Percentiles rank a stretch among this genome's conserved stretches.
Conservation (phyloP, 148 eudicot species). For the Fagopyrum tataricum region DNA sequence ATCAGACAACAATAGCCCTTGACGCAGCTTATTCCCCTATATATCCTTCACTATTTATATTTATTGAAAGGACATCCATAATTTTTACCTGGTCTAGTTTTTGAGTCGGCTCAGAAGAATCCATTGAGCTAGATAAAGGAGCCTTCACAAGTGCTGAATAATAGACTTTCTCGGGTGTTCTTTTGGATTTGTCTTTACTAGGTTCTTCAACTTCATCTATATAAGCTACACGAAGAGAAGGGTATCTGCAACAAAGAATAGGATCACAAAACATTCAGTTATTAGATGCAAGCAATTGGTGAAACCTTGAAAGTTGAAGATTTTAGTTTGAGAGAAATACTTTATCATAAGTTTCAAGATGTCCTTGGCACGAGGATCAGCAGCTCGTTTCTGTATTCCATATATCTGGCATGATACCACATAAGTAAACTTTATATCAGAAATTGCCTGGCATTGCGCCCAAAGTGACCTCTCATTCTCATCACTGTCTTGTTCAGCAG, state of each 20-base stretch:
- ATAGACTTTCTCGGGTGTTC: slow-evolving; percentile 45
- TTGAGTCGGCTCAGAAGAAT: slow-evolving; percentile 47
- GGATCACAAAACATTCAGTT: neutral
- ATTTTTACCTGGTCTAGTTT: slow-evolving; percentile 56
- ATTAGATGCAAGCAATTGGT: neutral
- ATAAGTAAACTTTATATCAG: slow-evolving; percentile 66
- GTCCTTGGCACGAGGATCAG: slow-evolving; percentile 48
- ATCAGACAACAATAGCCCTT: neutral
- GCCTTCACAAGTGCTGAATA: slow-evolving; percentile 72
- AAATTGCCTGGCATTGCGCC: slow-evolving; percentile 60
- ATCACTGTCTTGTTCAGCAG: slow-evolving; percentile 46
- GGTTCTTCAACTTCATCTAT: slow-evolving; percentile 64
- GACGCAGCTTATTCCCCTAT: neutral
- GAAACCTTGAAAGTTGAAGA: neutral
- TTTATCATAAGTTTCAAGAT: slow-evolving; percentile 63
- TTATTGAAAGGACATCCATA: neutral
- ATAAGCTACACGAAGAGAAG: slow-evolving; percentile 70
- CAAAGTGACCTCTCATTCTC: slow-evolving; percentile 45
- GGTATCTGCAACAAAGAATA: slow-evolving; percentile 33
- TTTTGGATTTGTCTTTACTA: slow-evolving; percentile 35
- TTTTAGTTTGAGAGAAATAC: slow-evolving; percentile 23
- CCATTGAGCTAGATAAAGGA: slow-evolving; percentile 42
- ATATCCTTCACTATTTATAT: neutral
- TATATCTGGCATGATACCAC: slow-evolving; percentile 69
- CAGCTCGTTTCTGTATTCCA: slow-evolving; percentile 56